Conservation (phyloP, 495 filamentous ascomycete species). For the Aspergillus panamensis region DNA sequence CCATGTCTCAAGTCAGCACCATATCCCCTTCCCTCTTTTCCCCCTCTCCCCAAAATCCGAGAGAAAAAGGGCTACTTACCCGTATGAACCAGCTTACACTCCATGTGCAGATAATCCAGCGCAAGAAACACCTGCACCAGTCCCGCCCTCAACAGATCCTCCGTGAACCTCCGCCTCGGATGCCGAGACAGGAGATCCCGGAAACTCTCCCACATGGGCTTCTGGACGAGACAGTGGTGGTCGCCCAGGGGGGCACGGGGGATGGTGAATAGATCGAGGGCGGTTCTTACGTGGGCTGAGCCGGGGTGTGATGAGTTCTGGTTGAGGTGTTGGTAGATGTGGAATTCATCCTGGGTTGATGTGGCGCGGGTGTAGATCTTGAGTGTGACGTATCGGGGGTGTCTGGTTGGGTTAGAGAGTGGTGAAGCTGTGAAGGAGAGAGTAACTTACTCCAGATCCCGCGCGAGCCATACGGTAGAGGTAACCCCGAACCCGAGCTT, state of each 20-base stretch:
- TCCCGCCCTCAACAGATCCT: constrained; percentile 32
- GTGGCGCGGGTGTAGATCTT: constrained; percentile 37
- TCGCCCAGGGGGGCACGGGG: constrained; percentile 24
- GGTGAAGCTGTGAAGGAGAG: constrained; percentile 16
- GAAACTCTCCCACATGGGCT: constrained; percentile 42
- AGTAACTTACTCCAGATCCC: constrained; percentile 45
- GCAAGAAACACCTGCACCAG: constrained; percentile 36
- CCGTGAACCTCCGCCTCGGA: constrained; percentile 27
- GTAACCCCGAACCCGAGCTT: constrained; percentile 54
- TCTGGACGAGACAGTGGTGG: constrained; percentile 39
- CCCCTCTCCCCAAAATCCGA: too few relatives aligned
- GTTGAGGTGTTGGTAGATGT: constrained; percentile 28
- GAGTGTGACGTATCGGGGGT: constrained; percentile 40
- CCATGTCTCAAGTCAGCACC: constrained; percentile 10
- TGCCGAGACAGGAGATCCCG: constrained; percentile 33
- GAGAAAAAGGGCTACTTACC: constrained; percentile 24
- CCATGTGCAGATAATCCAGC: constrained; percentile 44
- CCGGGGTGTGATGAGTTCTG: constrained; percentile 26
- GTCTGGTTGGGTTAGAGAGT: constrained; percentile 23
- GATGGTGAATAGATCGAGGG: constrained; percentile 33
- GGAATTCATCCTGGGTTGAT: constrained; percentile 25
- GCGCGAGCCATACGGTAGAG: constrained; percentile 55
- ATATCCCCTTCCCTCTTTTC: too few relatives aligned
- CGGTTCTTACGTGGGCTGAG: constrained; percentile 26
- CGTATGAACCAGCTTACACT: constrained; percentile 50